Evolutionary conservation across 176 grass and related monocot genomes (phyloP).

Genomic region (Panicum miliaceum): DNA sequence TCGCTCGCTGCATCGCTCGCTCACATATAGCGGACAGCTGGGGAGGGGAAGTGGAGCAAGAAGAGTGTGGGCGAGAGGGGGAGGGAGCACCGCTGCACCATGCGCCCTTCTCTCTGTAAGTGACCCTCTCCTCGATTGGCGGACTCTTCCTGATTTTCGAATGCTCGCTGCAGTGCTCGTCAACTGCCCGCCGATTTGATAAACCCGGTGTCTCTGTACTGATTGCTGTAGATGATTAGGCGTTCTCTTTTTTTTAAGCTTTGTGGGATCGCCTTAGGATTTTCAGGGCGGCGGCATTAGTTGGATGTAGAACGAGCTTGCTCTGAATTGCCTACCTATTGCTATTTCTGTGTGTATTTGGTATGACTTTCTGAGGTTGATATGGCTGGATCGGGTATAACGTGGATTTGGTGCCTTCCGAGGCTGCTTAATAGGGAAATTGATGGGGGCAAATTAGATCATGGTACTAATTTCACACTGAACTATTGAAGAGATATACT

Average conservation of each 20-base stretch:
- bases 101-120: slow-evolving; percentile 46
- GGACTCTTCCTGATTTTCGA: background rate
- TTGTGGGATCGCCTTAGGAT: background rate
- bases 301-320: background rate
- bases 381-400: background rate
- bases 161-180: background rate
- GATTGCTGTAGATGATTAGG: background rate
- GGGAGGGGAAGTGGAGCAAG: background rate
- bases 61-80: background rate
- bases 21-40: background rate
- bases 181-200: slow-evolving; percentile 32
- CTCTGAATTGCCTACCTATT: slow-evolving; percentile 8
- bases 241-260: background rate
- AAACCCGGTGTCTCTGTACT: background rate
- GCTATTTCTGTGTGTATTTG: background rate
- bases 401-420: background rate
- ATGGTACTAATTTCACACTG: background rate
- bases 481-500: background rate
- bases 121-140: background rate
- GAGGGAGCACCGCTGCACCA: slow-evolving; percentile 11
- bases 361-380: background rate
- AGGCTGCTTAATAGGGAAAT: background rate
- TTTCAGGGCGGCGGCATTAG: background rate
- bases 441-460: background rate
- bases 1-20: background rate